These are phyloP conservation scores for Penicillium sclerotiorum DNA, from an alignment of 2,329 filamentous ascomycete genomes.

Conservation along the genomic window DNA sequence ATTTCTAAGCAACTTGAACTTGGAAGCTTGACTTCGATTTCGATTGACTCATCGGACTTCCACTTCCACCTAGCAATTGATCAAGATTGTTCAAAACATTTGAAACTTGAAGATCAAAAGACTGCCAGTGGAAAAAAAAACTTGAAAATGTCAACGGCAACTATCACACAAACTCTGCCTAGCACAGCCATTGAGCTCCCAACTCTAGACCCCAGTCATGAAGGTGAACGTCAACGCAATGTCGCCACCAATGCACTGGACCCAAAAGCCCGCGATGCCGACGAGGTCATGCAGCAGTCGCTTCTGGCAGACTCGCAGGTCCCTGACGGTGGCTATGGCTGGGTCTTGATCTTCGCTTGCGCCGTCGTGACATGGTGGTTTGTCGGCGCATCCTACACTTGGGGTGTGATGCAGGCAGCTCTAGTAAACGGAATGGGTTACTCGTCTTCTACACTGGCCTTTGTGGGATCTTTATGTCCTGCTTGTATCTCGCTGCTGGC, in stretches of 20 bases:
- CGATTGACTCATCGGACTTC: not conserved
- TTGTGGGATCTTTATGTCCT: slow-evolving; percentile 59
- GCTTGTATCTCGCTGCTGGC: slow-evolving; percentile 57
- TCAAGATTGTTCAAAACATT: not conserved
- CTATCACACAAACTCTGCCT: slow-evolving; percentile 16
- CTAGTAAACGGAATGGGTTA: slow-evolving; percentile 54
- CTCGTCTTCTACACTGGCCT: slow-evolving; percentile 58
- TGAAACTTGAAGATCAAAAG: not conserved
- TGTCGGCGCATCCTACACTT: slow-evolving; percentile 59
- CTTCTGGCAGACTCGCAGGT: slow-evolving; percentile 48
- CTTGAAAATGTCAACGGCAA: slow-evolving; percentile 20
- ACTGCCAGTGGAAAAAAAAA: not conserved
- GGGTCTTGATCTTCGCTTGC: slow-evolving; percentile 54
- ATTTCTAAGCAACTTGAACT: not conserved
- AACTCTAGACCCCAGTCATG: slow-evolving; percentile 5
- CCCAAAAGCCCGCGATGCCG: slow-evolving; percentile 9
- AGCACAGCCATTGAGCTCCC: slow-evolving; percentile 21
- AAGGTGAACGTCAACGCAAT: slow-evolving; percentile 20
- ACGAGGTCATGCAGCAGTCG: slow-evolving; percentile 48
- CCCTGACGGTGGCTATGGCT: slow-evolving; percentile 33
- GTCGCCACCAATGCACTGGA: slow-evolving; percentile 6
- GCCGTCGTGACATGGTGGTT: slow-evolving; percentile 59
- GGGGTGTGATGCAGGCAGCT: slow-evolving; percentile 63
- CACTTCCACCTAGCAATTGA: not conserved
- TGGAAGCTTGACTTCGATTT: not conserved